phyloP scores from a whole-genome alignment of 2,329 filamentous ascomycete genomes.

The Plenodomus lindquistii region DNA sequence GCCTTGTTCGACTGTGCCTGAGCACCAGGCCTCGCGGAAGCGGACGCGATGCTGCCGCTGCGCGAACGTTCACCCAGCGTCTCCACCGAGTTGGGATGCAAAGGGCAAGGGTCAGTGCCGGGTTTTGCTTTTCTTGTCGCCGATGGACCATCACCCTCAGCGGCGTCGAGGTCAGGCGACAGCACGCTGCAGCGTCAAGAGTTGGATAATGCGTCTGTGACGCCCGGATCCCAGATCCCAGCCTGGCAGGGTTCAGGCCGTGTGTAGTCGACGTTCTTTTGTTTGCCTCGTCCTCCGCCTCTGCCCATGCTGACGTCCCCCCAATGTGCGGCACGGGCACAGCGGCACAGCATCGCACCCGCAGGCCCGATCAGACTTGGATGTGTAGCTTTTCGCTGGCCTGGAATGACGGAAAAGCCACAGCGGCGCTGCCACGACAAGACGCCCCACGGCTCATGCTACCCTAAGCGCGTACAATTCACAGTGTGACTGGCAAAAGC shows the following conservation, averaged over 20 bases:
- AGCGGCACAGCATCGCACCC: conserved; percentile 13
- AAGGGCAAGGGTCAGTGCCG: conserved; percentile 8
- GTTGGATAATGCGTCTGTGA: conserved; percentile 10
- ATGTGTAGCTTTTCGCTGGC: conserved; percentile 9
- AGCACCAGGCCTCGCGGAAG: conserved; percentile 22
- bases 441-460: conserved; percentile 14
- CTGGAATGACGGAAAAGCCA: conserved; percentile 8
- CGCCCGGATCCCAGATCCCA: conserved; percentile 15
- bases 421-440: conserved; percentile 15
- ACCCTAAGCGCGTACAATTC: conserved; percentile 10
- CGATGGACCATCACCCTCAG: conserved; percentile 2
- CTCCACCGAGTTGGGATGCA: conserved; percentile 17
- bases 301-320: conserved; percentile 9
- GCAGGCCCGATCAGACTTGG: conserved; percentile 8
- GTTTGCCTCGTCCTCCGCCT: conserved; percentile 14
- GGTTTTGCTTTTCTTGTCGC: conserved; percentile 7
- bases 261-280: conserved; percentile 4
- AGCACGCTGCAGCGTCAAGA: conserved; percentile 9
- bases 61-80: conserved; percentile 25
- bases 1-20: conserved; percentile 23
- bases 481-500: conserved; percentile 6
- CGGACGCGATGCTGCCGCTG: conserved; percentile 24
- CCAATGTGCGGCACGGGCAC: conserved; percentile 8
- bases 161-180: conserved; percentile 13
- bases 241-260: conserved; percentile 7